phyloP scores from a whole-genome alignment of 2,329 filamentous ascomycete genomes.

The Talaromyces sp. region DNA sequence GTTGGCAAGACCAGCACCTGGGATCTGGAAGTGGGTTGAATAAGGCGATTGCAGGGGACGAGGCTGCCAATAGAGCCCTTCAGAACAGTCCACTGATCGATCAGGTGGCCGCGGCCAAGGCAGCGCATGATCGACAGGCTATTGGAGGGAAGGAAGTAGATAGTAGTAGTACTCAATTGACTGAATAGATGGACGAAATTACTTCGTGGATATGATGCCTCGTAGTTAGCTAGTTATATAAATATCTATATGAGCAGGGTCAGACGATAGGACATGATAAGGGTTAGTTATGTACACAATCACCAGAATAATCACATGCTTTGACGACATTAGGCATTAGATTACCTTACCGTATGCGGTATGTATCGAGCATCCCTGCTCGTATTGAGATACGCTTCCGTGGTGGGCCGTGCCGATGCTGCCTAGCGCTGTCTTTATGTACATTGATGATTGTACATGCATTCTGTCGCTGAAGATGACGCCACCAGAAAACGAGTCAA shows the following conservation, averaged over 20 bases:
- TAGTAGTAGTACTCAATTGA: background rate
- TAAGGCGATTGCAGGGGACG: constrained; percentile 47
- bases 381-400: constrained; percentile 5
- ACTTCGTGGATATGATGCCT: background rate
- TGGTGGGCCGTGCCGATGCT: constrained; percentile 8
- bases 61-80: constrained; percentile 45
- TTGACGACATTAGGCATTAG: background rate
- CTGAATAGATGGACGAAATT: background rate
- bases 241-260: background rate
- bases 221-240: no score
- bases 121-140: constrained; percentile 21
- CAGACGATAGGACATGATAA: background rate
- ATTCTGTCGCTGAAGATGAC: background rate
- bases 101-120: constrained; percentile 39
- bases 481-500: background rate
- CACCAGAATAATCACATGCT: background rate
- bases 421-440: constrained; percentile 3
- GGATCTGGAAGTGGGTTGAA: constrained; percentile 47
- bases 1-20: constrained; percentile 44
- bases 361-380: background rate
- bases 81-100: constrained; percentile 40
- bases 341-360: background rate
- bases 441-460: background rate
- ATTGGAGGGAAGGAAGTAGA: background rate
- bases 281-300: background rate